Conservation (phyloP, 2,329 filamentous ascomycete species). For the Fusarium sp. region DNA sequence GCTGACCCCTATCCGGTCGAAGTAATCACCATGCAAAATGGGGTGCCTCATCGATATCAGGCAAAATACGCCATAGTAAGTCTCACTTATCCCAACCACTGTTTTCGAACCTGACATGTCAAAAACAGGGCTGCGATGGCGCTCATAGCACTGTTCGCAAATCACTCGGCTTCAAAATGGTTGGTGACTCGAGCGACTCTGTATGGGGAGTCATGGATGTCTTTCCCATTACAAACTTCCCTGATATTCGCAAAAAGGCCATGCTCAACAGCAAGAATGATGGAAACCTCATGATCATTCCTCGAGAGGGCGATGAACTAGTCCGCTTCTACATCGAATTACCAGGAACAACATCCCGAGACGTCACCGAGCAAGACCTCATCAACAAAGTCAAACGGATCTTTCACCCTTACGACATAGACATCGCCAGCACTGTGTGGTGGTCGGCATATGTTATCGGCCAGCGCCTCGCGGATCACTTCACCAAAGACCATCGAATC, state of each 20-base stretch:
- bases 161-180: constrained; percentile 45
- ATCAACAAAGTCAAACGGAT: constrained; percentile 63
- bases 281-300: constrained; percentile 49
- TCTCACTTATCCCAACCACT: neutral
- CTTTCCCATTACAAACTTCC: constrained; percentile 48
- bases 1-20: constrained; percentile 22
- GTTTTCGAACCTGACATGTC: too few relatives aligned
- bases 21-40: constrained; percentile 16
- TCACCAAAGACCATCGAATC: constrained; percentile 68
- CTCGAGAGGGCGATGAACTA: constrained; percentile 45
- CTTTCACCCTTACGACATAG: constrained; percentile 66
- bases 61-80: constrained; percentile 44
- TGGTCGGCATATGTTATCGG: constrained; percentile 70
- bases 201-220: constrained; percentile 51
- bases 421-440: constrained; percentile 53
- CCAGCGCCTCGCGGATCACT: constrained; percentile 61
- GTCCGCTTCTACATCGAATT: constrained; percentile 46
- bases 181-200: constrained; percentile 49
- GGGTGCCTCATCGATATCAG: neutral
- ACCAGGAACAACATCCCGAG: constrained; percentile 9
- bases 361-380: constrained; percentile 47
- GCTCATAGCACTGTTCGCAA: constrained; percentile 48
- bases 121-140: constrained; percentile 35
- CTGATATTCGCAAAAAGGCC: constrained; percentile 50
- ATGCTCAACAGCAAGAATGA: constrained; percentile 44